Evolutionary conservation across 1,284 basidiomycete genomes (phyloP), one percentile per base, ranked within the genome.

Genomic region (Ustilago hordei): DNA sequence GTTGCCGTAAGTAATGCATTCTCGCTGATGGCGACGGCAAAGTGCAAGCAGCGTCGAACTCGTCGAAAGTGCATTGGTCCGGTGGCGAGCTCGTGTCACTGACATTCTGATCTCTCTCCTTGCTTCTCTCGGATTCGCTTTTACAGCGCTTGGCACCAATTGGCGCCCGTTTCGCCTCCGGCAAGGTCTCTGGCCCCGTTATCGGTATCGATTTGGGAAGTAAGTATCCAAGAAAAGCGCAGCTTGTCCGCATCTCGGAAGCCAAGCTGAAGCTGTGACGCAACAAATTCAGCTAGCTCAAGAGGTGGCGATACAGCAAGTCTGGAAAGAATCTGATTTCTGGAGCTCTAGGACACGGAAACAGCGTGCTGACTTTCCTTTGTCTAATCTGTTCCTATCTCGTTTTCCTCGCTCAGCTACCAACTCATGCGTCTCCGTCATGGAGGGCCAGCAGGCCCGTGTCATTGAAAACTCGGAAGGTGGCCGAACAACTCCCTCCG

Each of bases 401-500:
- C 38, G 19, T 23, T 67, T 62, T n/a, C 43, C 39, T 17, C 13
- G 23, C 39, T 45, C 62, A 79, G 70, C 81, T 50, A 85, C 83
- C 75, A 85, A 85, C 82, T 85, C 84, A 58, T 85, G 84, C 80
- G 84, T 85, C 35, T 82, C 84, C 39, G 76, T 84, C 53, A 97
- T 95, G 93, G 95, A 98, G 89, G 95, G 95, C 57, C 83, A 84
- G 71, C 84, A 92, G 95, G 89, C 95, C 64, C 92, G 94, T 81
- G 96, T 99, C 78, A 93, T 99, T 83, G 96, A 98, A 88, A 98
- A 99, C 89, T 89, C 95, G 12, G 96, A 99, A 89, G 96, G 96
- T 89, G 94, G 93, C 75, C 92, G 96, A 84, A 98, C 96, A 79
- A 99, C 96, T 35, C 97, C 97, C 9, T 99, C 96, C 59, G 94